Evolutionary conservation across 2,329 filamentous ascomycete species (phyloP).

Genomic region (Diaporthe helianthi): DNA sequence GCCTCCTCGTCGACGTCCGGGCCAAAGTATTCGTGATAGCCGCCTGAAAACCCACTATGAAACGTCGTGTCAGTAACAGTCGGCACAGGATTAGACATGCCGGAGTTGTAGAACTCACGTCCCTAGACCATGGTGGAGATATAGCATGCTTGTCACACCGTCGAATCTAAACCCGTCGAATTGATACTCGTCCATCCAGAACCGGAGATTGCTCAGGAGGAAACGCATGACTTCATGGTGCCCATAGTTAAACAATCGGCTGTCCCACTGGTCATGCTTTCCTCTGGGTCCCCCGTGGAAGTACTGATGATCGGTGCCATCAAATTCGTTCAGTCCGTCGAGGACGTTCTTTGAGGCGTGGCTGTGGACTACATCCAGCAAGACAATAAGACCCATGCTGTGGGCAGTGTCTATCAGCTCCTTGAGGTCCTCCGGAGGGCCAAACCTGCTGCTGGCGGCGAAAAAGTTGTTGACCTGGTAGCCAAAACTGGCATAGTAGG

Average conservation of each 20-base stretch:
- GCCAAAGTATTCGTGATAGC: slow-evolving; percentile 98
- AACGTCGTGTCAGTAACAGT: slow-evolving; percentile 38
- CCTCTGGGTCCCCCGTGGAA: slow-evolving; percentile 90
- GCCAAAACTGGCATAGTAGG: slow-evolving; percentile 98
- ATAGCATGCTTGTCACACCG: slow-evolving; percentile 98
- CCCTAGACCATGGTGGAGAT: slow-evolving; percentile 93
- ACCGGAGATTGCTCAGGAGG: slow-evolving; percentile 90
- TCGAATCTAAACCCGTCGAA: slow-evolving; percentile 99
- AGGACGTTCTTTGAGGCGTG: slow-evolving; percentile 98
- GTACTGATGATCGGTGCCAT: slow-evolving; percentile 93
- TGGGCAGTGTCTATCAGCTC: slow-evolving; percentile 97
- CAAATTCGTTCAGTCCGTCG: slow-evolving; percentile 94
- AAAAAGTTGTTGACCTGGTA: slow-evolving; percentile 99
- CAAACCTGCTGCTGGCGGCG: slow-evolving; percentile 94
- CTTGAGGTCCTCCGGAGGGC: slow-evolving; percentile 91
- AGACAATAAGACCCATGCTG: slow-evolving; percentile 84
- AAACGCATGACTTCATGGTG: slow-evolving; percentile 95
- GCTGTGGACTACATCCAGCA: slow-evolving; percentile 96
- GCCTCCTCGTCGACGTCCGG: slow-evolving; percentile 89
- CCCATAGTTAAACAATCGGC: slow-evolving; percentile 95
- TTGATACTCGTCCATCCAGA: slow-evolving; percentile 98
- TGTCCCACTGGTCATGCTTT: slow-evolving; percentile 93
- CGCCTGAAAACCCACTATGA: slow-evolving; percentile 87
- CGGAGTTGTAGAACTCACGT: slow-evolving; percentile 66
- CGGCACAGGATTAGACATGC: background rate